A percentile compares a stretch with the other conserved stretches of the same genome.
These are phyloP conservation scores for Pharus latifolius DNA, from an alignment of 176 grass and related monocot species.

Conservation along the genomic window DNA sequence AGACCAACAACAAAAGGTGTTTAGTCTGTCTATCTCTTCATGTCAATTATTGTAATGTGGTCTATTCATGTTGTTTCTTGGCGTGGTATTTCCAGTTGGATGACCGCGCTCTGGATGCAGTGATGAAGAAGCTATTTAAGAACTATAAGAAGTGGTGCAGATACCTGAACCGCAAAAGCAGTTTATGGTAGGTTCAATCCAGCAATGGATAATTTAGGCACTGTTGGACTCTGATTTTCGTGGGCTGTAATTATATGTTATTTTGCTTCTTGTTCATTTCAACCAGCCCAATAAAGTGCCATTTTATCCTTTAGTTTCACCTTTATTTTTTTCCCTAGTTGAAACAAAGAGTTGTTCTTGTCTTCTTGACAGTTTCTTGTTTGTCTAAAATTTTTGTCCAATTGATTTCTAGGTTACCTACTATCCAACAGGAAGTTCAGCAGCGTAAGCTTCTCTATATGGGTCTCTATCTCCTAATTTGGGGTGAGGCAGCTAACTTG, in stretches of 20 bases:
- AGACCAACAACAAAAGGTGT: conserved; percentile 80
- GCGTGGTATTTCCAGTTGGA: conserved; percentile 44
- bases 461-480: conserved; percentile 87
- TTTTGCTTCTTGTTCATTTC: background rate
- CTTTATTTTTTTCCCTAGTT: background rate
- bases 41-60: background rate
- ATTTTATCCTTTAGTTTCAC: background rate
- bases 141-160: conserved; percentile 97
- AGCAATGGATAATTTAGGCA: background rate
- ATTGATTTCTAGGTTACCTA: conserved; percentile 68
- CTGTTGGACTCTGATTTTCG: background rate
- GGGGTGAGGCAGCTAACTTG: conserved; percentile 97
- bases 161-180: conserved; percentile 75
- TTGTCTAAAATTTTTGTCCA: background rate
- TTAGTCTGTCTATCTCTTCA: background rate
- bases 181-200: conserved; percentile 54
- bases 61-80: background rate
- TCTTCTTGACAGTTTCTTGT: background rate
- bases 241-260: background rate
- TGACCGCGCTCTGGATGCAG: conserved; percentile 49
- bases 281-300: background rate
- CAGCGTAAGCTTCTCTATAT: conserved; percentile 98
- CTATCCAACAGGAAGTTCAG: conserved; percentile 97
- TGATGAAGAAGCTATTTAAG: conserved; percentile 88
- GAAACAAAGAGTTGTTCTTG: background rate